A percentile compares a stretch with the other conserved stretches of the same genome.
Evolutionary conservation across 257 asterid genomes (phyloP).

Genomic region (Solanum lycopersicoides): DNA sequence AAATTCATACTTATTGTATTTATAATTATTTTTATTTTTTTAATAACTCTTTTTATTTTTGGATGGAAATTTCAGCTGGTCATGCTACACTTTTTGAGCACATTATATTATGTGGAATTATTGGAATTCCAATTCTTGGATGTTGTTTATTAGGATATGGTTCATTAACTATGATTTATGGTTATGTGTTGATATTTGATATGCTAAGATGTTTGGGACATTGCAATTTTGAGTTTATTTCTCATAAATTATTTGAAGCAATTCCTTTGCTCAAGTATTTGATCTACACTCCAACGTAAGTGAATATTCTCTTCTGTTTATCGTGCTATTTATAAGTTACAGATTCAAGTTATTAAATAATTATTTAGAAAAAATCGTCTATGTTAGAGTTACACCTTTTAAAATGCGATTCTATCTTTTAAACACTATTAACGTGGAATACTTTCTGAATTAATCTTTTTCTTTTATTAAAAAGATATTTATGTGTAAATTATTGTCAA

Average conservation of each 20-base stretch:
- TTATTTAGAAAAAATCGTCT: rapidly evolving
- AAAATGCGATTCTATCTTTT: rapidly evolving
- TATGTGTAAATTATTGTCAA: background rate
- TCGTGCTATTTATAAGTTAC: rapidly evolving
- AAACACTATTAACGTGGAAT: rapidly evolving
- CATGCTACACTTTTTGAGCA: constrained; percentile 76
- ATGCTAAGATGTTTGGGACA: constrained; percentile 72
- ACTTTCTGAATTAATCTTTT: background rate
- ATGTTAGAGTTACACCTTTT: rapidly evolving
- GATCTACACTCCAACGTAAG: constrained; percentile 84
- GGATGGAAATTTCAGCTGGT: constrained; percentile 49
- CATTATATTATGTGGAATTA: constrained; percentile 34
- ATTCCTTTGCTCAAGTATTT: constrained; percentile 55
- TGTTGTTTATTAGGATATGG: constrained; percentile 53
- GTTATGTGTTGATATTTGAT: constrained; percentile 57
- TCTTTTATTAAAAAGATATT: background rate
- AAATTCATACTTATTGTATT: background rate
- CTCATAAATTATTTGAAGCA: constrained; percentile 53
- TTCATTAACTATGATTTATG: constrained; percentile 57
- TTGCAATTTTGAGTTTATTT: constrained; percentile 69
- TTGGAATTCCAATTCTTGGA: constrained; percentile 63
- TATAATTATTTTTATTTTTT: background rate
- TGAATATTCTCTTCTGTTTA: background rate
- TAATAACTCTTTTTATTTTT: background rate
- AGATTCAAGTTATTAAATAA: background rate